Evolutionary conservation across 2,329 filamentous ascomycete species (phyloP).

Genomic region (Pyricularia sp.): DNA sequence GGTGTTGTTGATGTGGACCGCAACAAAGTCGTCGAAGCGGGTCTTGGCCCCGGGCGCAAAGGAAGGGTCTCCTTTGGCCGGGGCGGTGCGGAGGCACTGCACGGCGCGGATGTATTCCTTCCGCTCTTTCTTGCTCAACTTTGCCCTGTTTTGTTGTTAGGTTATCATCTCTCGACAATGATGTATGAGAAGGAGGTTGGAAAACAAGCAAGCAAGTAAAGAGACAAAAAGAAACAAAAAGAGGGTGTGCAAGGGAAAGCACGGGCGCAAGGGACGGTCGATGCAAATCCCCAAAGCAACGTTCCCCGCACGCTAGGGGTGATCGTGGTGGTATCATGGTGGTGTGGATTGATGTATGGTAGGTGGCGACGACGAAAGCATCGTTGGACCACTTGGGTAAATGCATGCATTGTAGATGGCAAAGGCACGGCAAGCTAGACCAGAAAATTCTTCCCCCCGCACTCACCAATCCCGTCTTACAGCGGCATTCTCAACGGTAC

Average conservation of each 20-base stretch:
- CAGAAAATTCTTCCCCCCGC: background rate
- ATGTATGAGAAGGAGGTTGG: too few species aligned
- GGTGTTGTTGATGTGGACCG: constrained; percentile 26
- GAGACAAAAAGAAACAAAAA: too few species aligned
- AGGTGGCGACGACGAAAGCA: too few species aligned
- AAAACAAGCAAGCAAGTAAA: background rate
- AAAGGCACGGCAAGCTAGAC: too few species aligned
- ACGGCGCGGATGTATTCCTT: constrained; percentile 17
- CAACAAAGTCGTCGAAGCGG: constrained; percentile 26
- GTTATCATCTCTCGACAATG: background rate
- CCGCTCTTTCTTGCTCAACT: constrained; percentile 14
- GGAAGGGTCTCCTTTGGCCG: constrained; percentile 12
- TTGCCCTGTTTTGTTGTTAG: constrained; percentile 11
- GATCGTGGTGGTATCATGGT: background rate
- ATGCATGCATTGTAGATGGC: background rate
- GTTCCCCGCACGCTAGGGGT: background rate
- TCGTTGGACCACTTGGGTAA: too few species aligned
- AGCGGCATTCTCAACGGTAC: constrained; percentile 17
- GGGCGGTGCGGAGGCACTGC: constrained; percentile 16
- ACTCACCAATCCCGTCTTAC: constrained; percentile 18
- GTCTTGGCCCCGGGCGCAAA: constrained; percentile 16
- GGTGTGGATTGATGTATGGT: background rate
- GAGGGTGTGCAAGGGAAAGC: background rate
- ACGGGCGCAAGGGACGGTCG: background rate
- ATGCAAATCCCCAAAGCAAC: background rate